These are phyloP conservation scores for Hibiscus trionum DNA, from an alignment of 345 rosid species.

Conservation along the genomic window DNA sequence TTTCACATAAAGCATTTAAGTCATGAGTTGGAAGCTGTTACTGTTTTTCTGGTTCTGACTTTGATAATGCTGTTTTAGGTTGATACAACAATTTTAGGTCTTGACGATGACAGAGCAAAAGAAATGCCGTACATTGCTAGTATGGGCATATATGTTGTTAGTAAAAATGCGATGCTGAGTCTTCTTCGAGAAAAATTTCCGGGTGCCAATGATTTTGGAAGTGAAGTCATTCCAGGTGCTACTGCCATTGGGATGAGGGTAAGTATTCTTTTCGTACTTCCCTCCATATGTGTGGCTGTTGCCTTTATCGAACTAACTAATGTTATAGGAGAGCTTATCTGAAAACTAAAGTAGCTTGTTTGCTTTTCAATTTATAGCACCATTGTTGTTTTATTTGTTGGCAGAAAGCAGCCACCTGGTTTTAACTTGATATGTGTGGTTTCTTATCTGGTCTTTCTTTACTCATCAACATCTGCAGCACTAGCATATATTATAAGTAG, in stretches of 20 bases:
- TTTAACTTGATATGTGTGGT: background rate
- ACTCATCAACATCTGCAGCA: background rate
- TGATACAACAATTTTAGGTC: slow-evolving; percentile 89
- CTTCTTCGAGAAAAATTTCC: slow-evolving; percentile 84
- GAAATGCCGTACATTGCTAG: slow-evolving; percentile 95
- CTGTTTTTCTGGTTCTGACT: background rate
- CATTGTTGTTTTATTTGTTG: background rate
- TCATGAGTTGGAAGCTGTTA: background rate
- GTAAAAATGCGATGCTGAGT: slow-evolving; percentile 81
- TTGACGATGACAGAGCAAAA: slow-evolving; percentile 82
- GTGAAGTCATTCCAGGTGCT: slow-evolving; percentile 98
- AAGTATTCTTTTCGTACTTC: slow-evolving; percentile 10
- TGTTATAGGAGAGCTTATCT: background rate
- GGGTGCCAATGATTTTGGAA: slow-evolving; percentile 95
- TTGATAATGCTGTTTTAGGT: slow-evolving; percentile 38
- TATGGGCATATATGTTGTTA: slow-evolving; percentile 93
- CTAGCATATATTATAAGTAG: background rate
- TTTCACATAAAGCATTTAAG: background rate
- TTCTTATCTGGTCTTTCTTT: background rate
- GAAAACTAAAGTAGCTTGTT: background rate
- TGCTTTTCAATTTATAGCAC: background rate
- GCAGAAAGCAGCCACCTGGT: background rate
- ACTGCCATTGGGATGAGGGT: slow-evolving; percentile 84
- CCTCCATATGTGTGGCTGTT: background rate
- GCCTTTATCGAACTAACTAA: background rate